phyloP scores from a whole-genome alignment of 1,284 basidiomycete species.

The Ceratobasidium theobromae region DNA sequence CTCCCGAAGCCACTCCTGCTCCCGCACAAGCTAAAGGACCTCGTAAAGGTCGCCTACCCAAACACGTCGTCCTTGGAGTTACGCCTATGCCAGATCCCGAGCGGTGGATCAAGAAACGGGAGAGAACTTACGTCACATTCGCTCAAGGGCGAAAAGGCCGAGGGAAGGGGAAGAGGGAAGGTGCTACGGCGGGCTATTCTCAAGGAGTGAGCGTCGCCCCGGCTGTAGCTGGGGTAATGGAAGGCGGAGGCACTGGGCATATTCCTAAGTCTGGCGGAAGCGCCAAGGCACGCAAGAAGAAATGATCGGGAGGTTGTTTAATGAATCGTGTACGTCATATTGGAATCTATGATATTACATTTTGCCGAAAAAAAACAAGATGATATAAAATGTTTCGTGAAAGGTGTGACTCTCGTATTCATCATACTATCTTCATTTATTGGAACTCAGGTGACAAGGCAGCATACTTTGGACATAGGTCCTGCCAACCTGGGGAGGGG shows the following conservation, averaged over 20 bases:
- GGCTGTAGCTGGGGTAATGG: constrained; percentile 34
- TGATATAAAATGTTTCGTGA: too few species aligned
- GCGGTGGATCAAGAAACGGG: constrained; percentile 79
- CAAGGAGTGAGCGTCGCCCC: constrained; percentile 21
- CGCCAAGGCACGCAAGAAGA: constrained; percentile 33
- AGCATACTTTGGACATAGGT: constrained; percentile 42
- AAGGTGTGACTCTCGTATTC: too few species aligned
- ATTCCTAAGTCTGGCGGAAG: constrained; percentile 17
- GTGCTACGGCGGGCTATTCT: constrained; percentile 27
- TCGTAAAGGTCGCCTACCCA: constrained; percentile 65
- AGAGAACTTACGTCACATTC: constrained; percentile 51
- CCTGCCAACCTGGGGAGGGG: constrained; percentile 41
- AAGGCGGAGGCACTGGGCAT: constrained; percentile 33
- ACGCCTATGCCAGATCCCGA: constrained; percentile 78
- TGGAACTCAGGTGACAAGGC: neutral
- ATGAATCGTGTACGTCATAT: too few species aligned
- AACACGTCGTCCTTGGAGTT: constrained; percentile 68
- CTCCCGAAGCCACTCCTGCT: neutral
- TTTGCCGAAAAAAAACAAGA: too few species aligned
- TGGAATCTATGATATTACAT: too few species aligned
- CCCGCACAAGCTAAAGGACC: constrained; percentile 52
- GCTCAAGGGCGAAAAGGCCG: constrained; percentile 32
- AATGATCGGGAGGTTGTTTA: constrained; percentile 26
- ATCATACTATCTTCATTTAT: neutral
- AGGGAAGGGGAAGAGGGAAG: constrained; percentile 33